Evolutionary conservation across 139 green algal genomes (phyloP).

Genomic region (Asterochloris erici): DNA sequence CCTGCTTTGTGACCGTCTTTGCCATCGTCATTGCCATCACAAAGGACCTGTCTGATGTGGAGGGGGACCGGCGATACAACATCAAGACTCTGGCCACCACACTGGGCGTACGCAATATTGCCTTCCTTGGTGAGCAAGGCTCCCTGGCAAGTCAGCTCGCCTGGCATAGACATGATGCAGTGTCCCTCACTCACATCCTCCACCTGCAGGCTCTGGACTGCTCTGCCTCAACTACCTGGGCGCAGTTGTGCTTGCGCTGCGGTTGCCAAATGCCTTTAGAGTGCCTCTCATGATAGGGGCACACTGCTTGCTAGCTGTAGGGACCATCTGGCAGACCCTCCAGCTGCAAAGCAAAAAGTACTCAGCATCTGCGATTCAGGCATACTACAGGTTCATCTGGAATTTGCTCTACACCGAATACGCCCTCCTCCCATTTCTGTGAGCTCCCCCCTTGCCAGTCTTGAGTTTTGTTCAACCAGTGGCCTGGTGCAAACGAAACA

Average conservation of each 20-base stretch:
- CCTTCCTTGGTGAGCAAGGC: conserved; percentile 46
- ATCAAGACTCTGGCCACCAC: conserved; percentile 93
- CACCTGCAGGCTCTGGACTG: conserved; percentile 55
- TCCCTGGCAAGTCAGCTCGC: background rate
- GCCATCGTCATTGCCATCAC: conserved; percentile 96
- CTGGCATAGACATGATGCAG: background rate
- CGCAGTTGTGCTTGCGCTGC: conserved; percentile 67
- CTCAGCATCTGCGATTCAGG: conserved; percentile 59
- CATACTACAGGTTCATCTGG: conserved; percentile 92
- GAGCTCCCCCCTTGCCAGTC: conserved; percentile 1
- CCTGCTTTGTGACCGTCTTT: conserved; percentile 96
- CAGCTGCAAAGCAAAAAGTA: conserved; percentile 63
- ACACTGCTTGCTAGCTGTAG: conserved; percentile 61
- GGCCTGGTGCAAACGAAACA: background rate
- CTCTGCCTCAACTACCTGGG: conserved; percentile 88
- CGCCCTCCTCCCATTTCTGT: conserved; percentile 82
- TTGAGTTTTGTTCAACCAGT: background rate
- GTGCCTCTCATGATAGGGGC: conserved; percentile 75
- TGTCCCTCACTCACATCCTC: background rate
- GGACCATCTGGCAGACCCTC: conserved; percentile 50
- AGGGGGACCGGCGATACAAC: conserved; percentile 86
- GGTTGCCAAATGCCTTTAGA: conserved; percentile 64
- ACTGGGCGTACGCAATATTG: conserved; percentile 71
- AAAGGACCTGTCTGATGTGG: conserved; percentile 97
- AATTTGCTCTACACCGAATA: conserved; percentile 98